phyloP scores from a whole-genome alignment of 2,329 filamentous ascomycete genomes.

The Plectosphaerella cucumerina region DNA sequence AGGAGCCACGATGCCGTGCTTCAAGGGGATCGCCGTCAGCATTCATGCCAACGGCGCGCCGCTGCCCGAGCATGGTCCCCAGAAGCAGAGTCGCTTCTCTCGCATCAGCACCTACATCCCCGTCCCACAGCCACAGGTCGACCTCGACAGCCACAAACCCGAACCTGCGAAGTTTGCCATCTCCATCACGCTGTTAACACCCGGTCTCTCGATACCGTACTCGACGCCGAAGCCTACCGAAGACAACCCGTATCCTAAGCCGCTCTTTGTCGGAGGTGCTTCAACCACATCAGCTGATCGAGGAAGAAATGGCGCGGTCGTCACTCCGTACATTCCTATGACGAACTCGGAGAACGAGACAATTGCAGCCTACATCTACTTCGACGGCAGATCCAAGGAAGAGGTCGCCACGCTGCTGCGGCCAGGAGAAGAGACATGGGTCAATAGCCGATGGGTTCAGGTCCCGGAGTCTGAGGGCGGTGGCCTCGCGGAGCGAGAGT shows the following conservation, averaged over 20 bases:
- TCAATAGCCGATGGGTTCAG: constrained; percentile 97
- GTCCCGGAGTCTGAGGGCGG: constrained; percentile 88
- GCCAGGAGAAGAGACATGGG: constrained; percentile 96
- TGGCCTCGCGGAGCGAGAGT: constrained; percentile 92
- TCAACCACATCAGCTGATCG: constrained; percentile 47
- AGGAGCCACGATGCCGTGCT: constrained; percentile 72
- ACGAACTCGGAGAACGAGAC: constrained; percentile 94
- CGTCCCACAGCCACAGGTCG: constrained; percentile 79
- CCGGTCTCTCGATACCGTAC: constrained; percentile 85
- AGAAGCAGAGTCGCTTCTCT: constrained; percentile 85
- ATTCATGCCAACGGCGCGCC: constrained; percentile 81
- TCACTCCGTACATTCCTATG: constrained; percentile 85
- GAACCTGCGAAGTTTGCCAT: constrained; percentile 97
- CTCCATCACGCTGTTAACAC: constrained; percentile 91
- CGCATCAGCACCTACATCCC: constrained; percentile 97
- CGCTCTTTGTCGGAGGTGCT: constrained; percentile 74
- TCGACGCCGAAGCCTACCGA: constrained; percentile 78
- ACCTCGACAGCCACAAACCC: constrained; percentile 60
- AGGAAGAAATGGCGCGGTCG: constrained; percentile 45
- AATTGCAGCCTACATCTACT: constrained; percentile 98
- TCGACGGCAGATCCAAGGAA: constrained; percentile 91
- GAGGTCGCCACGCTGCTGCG: constrained; percentile 92
- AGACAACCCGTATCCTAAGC: constrained; percentile 73
- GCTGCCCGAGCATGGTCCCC: constrained; percentile 87
- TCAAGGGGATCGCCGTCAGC: constrained; percentile 97